Percentiles rank a stretch among this genome's conserved stretches.
Conservation (phyloP, 768 basidiomycete species). For the Cyathus striatus region DNA sequence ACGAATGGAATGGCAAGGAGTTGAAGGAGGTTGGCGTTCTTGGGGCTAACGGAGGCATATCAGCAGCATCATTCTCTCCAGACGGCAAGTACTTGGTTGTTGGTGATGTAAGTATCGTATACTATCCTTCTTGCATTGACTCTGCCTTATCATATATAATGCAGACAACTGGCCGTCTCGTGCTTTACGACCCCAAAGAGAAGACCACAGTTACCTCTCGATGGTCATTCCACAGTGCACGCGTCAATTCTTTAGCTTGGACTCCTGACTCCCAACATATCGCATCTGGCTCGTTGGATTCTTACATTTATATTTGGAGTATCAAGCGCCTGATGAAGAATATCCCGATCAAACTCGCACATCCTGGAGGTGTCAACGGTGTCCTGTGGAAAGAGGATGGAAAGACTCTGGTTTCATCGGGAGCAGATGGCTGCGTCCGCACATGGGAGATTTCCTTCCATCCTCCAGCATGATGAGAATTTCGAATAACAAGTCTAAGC, state of each 20-base stretch:
- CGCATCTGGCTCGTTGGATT: constrained; percentile 90
- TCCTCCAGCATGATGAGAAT: constrained; percentile 9
- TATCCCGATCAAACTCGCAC: constrained; percentile 81
- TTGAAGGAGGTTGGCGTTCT: constrained; percentile 53
- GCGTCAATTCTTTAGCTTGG: constrained; percentile 77
- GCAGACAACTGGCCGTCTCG: constrained; percentile 78
- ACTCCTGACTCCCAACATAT: constrained; percentile 69
- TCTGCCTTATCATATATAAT: neutral
- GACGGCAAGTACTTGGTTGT: constrained; percentile 72
- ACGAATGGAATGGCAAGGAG: constrained; percentile 64
- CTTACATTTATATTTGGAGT: constrained; percentile 86
- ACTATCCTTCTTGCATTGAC: constrained; percentile 1
- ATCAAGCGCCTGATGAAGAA: constrained; percentile 66
- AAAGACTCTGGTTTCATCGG: constrained; percentile 60
- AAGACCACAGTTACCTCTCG: constrained; percentile 62
- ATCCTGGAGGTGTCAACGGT: constrained; percentile 76
- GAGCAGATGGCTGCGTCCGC: constrained; percentile 79
- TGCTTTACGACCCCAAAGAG: constrained; percentile 67
- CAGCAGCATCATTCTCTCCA: constrained; percentile 73
- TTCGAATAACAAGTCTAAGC: neutral
- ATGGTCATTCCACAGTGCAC: constrained; percentile 85
- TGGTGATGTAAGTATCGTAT: constrained; percentile 70
- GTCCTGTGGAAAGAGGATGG: constrained; percentile 72
- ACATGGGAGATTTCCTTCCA: constrained; percentile 63
- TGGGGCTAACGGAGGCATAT: constrained; percentile 69